These are phyloP conservation scores for Carex arenaria DNA, from an alignment of 202 grass and related monocot species.

Conservation along the genomic window DNA sequence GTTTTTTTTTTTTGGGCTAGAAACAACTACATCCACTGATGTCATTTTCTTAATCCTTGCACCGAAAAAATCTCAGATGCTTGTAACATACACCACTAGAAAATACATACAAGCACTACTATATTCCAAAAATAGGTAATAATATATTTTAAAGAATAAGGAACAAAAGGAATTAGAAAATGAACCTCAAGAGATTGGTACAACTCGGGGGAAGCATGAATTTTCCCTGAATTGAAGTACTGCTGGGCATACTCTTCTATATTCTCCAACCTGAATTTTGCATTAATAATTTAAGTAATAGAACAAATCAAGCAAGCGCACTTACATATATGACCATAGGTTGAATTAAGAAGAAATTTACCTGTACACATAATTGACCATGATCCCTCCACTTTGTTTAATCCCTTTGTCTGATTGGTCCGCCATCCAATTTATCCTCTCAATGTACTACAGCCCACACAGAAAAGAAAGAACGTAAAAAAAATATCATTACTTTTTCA, in stretches of 20 bases:
- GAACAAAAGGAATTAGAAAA: constrained; percentile 14
- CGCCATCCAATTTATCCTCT: constrained; percentile 96
- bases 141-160: not conserved
- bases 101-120: not conserved
- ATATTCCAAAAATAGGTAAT: not conserved
- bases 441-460: constrained; percentile 48
- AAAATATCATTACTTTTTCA: not conserved
- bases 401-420: constrained; percentile 89
- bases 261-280: constrained; percentile 55
- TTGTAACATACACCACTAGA: not conserved
- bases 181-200: constrained; percentile 57
- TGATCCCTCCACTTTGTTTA: constrained; percentile 91
- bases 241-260: constrained; percentile 70
- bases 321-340: not conserved
- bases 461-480: not conserved
- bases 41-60: not conserved
- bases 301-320: constrained; percentile 12
- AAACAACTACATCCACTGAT: not conserved
- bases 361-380: constrained; percentile 98
- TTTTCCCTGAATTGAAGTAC: constrained; percentile 57
- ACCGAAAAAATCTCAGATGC: not conserved
- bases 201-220: constrained; percentile 51
- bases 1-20: not conserved
- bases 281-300: constrained; percentile 2
- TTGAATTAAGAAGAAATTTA: constrained; percentile 20